phyloP scores from a whole-genome alignment of 1,284 basidiomycete genomes.

The Pyrrhoderma noxium region DNA sequence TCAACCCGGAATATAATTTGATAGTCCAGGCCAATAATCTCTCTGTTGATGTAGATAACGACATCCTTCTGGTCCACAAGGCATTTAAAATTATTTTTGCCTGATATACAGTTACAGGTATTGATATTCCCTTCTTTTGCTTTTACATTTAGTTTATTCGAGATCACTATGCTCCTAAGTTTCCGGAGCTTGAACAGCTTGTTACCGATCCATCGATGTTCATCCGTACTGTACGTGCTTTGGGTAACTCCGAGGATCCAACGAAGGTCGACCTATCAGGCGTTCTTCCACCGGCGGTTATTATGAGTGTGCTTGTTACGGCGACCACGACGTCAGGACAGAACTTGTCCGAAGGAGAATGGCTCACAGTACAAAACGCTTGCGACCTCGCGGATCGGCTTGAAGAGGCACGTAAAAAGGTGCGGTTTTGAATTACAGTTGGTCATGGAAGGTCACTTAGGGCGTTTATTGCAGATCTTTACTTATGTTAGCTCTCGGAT shows the following conservation, averaged over 20 bases:
- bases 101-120: constrained; percentile 35
- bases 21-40: constrained; percentile 98
- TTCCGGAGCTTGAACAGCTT: constrained; percentile 95
- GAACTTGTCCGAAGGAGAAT: constrained; percentile 62
- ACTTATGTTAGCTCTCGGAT: constrained; percentile 99
- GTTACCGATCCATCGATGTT: constrained; percentile 90
- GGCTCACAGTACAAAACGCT: constrained; percentile 77
- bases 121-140: constrained; percentile 22
- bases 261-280: constrained; percentile 77
- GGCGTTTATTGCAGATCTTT: constrained; percentile 61
- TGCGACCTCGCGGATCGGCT: constrained; percentile 84
- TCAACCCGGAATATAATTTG: constrained; percentile 93
- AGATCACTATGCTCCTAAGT: constrained; percentile 94
- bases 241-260: constrained; percentile 85
- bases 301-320: constrained; percentile 95
- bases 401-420: constrained; percentile 83
- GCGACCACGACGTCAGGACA: constrained; percentile 87
- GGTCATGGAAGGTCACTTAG: constrained; percentile 1
- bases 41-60: constrained; percentile 97
- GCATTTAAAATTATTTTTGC: constrained; percentile 32
- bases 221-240: constrained; percentile 81
- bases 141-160: constrained; percentile 74
- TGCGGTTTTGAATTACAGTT: constrained; percentile 25
- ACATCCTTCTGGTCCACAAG: constrained; percentile 96
- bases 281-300: constrained; percentile 84